Conservation (phyloP, 1,139 yeast species). For the Groenewaldozyma auringiensis region DNA sequence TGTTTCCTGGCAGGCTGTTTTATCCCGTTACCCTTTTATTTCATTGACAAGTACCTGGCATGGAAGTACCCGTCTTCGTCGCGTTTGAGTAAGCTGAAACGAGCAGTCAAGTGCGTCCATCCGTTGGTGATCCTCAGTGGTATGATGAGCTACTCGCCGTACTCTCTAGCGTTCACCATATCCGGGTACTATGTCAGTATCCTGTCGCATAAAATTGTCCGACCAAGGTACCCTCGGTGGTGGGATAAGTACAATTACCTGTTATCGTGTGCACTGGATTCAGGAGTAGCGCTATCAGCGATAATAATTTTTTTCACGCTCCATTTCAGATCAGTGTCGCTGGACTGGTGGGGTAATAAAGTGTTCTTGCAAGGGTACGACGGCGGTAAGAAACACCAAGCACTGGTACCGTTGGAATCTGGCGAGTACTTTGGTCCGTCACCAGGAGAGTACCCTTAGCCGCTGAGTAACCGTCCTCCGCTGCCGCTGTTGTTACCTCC, state of each 20-base stretch:
- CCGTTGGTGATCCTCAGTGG: slow-evolving; percentile 12
- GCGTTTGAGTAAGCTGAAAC: not conserved
- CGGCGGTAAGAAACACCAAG: slow-evolving; percentile 34
- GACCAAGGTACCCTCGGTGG: slow-evolving; percentile 40
- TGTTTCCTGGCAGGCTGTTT: slow-evolving; percentile 49
- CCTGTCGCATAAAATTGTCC: slow-evolving; percentile 41
- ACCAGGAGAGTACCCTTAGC: slow-evolving; percentile 17
- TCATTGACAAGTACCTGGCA: slow-evolving; percentile 38
- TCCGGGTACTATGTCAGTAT: slow-evolving; percentile 45
- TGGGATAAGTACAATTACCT: slow-evolving; percentile 48
- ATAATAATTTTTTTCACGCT: slow-evolving; percentile 48
- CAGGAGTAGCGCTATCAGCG: slow-evolving; percentile 38
- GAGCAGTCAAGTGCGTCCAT: slow-evolving; percentile 2
- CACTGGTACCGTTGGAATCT: slow-evolving; percentile 26
- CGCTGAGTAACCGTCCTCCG: no score
- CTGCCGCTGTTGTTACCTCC: not conserved
- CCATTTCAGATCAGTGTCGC: slow-evolving; percentile 30
- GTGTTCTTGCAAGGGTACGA: slow-evolving; percentile 40
- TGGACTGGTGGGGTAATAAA: slow-evolving; percentile 57
- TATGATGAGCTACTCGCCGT: slow-evolving; percentile 34
- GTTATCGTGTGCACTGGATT: slow-evolving; percentile 46
- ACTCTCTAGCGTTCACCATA: slow-evolving; percentile 42
- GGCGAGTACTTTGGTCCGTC: slow-evolving; percentile 44
- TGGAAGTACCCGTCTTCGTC: not conserved
- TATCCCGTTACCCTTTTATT: slow-evolving; percentile 38